phyloP scores from a whole-genome alignment of 2,329 filamentous ascomycete species.

The Colletotrichum endophyticum region DNA sequence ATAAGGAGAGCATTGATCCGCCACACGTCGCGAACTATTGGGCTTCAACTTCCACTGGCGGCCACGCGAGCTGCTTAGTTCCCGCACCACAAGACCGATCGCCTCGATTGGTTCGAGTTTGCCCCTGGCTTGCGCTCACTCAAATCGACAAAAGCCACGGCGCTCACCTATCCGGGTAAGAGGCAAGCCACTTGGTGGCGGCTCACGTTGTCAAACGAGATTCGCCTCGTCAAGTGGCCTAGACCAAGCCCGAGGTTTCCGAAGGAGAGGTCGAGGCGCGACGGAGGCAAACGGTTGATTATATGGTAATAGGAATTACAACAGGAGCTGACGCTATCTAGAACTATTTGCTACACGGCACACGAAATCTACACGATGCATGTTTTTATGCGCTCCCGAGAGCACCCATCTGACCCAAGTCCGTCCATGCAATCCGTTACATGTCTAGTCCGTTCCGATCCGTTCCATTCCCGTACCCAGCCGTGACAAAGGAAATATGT shows the following conservation, averaged over 20 bases:
- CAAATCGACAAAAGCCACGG: neutral
- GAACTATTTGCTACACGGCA: neutral
- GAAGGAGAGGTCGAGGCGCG: neutral
- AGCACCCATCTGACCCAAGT: slow-evolving; percentile 1
- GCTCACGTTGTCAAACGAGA: neutral
- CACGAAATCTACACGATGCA: slow-evolving; percentile 18
- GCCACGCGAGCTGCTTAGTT: neutral
- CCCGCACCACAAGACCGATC: neutral
- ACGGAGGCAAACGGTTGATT: neutral
- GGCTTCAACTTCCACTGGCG: neutral
- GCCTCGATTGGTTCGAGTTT: neutral
- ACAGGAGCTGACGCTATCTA: neutral
- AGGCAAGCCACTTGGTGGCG: neutral
- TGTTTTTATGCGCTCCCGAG: slow-evolving; percentile 11
- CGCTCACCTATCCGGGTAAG: neutral
- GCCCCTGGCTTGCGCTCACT: no score
- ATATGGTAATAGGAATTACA: neutral
- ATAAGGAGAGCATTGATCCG: neutral
- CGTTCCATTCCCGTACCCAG: neutral
- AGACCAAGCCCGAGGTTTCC: neutral
- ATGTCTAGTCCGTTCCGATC: slow-evolving; percentile 1
- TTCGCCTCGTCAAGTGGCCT: neutral
- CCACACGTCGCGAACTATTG: neutral
- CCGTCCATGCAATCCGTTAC: slow-evolving; percentile 16
- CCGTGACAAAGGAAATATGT: slow-evolving; percentile 1